phyloP scores from a whole-genome alignment of 106 monocot genomes.

The Platanthera zijinensis region DNA sequence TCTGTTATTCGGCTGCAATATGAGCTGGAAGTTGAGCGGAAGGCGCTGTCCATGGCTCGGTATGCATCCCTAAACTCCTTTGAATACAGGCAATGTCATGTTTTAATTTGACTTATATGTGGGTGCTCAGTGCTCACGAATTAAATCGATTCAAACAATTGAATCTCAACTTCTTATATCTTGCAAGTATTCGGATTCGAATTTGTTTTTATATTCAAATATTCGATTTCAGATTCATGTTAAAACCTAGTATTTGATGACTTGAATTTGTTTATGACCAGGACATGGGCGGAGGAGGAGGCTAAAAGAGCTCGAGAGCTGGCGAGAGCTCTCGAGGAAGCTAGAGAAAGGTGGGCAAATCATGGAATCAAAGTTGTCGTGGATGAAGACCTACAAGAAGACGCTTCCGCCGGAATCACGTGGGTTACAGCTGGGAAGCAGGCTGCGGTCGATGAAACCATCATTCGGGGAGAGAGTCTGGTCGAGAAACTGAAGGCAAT shows the following conservation, averaged over 20 bases:
- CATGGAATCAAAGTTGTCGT: slow-evolving; percentile 88
- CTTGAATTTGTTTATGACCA: slow-evolving; percentile 10
- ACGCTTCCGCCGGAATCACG: slow-evolving; percentile 57
- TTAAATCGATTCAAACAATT: too few species aligned
- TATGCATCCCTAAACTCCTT: slow-evolving; percentile 8
- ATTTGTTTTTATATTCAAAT: too few species aligned
- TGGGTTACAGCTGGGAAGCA: slow-evolving; percentile 55
- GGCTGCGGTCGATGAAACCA: slow-evolving; percentile 29
- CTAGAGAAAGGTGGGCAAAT: slow-evolving; percentile 69
- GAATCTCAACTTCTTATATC: too few species aligned
- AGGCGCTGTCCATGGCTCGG: slow-evolving; percentile 92
- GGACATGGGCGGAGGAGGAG: slow-evolving; percentile 96
- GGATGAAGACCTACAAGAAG: slow-evolving; percentile 69
- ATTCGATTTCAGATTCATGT: background rate
- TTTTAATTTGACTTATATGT: background rate
- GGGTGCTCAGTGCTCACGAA: too few species aligned
- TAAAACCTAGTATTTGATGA: background rate
- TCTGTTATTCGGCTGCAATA: slow-evolving; percentile 62
- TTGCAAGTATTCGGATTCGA: too few species aligned
- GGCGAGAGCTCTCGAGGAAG: slow-evolving; percentile 76
- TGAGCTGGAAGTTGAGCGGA: slow-evolving; percentile 95
- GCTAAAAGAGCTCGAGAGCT: slow-evolving; percentile 87
- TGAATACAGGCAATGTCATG: background rate
- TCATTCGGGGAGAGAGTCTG: slow-evolving; percentile 36
- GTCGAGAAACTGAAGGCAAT: slow-evolving; percentile 48